Percentiles rank a stretch among this genome's conserved stretches.
These are phyloP conservation scores for Zygotorulaspora danielsina DNA, from an alignment of 805 yeast genomes.

Conservation along the genomic window DNA sequence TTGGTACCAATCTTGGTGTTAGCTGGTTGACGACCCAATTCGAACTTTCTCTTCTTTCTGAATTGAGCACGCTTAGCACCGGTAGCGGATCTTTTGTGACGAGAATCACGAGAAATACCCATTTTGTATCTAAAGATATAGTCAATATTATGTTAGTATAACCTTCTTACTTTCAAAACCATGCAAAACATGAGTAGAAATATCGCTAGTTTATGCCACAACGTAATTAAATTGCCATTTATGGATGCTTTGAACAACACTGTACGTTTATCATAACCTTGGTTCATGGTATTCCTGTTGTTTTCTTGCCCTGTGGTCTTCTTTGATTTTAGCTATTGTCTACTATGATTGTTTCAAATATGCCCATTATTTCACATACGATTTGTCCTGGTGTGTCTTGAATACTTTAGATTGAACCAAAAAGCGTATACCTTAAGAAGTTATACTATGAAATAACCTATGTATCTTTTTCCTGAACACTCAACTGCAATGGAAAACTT, in stretches of 20 bases:
- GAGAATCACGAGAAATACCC: conserved; percentile 99
- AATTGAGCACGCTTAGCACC: conserved; percentile 99
- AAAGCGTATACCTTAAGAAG: neutral
- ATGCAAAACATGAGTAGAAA: neutral
- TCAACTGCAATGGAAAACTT: conserved; percentile 1
- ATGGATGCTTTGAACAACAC: too few relatives aligned
- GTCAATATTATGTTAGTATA: conserved; percentile 20
- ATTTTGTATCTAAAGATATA: conserved; percentile 46
- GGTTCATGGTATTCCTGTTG: neutral
- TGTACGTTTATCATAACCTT: too few relatives aligned
- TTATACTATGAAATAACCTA: neutral
- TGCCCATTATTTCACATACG: conserved; percentile 24
- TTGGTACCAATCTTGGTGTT: conserved; percentile 98
- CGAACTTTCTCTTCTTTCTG: conserved; percentile 99
- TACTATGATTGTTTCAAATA: neutral
- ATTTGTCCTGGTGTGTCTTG: conserved; percentile 32
- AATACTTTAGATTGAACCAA: conserved; percentile 3
- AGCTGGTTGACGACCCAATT: conserved; percentile 99
- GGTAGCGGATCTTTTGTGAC: conserved; percentile 99
- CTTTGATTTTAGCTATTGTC: neutral
- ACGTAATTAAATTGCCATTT: neutral
- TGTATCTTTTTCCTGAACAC: neutral
- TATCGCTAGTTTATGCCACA: too few relatives aligned
- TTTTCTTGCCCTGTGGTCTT: neutral
- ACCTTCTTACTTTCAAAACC: neutral